Base-by-base conservation (phyloP, 805 yeast species). In the Teunomyces atbi region DNA sequence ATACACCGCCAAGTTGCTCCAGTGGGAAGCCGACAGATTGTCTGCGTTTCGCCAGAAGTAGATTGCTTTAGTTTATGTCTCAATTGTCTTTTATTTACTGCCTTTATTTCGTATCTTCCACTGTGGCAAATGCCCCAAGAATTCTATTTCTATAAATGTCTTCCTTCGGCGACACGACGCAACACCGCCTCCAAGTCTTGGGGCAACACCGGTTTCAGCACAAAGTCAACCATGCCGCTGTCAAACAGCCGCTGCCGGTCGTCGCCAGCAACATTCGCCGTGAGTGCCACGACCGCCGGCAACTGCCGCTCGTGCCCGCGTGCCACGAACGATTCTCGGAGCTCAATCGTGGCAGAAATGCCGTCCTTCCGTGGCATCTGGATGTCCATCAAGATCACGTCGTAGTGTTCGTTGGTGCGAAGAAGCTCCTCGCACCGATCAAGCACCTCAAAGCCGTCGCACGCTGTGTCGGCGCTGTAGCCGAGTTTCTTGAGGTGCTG, bases 351-450 rank as follows among this genome's bases (percentile, higher is more conserved):
- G 1, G 81, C 73, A 4, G 73, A 69, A n/a, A 79, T 68, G 1
- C 86, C 86, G 57, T 82, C 86, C 49, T 77, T 69, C 13, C 72
- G 61, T 6, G 82, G 81, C 72, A 80, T 71, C 42, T 80, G 82
- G 18, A 76, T 71, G 55, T 82, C 86, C 76, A 82, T 74, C 33
- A 82, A 63, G 15, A 82, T 73, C 32, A 77, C 68, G 51, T 79
- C 81, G 56, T 80, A 81, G 44, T 57, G 61, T 12, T 61, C 54
- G 1, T 56, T 56, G 15, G 57, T 48, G 3, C 64, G 47, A 36
- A 61, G 58, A 23, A 53, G 41, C 8, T 41, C 59, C 47, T 68
- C 63, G 47, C 68, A 62, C 50, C 56, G 66, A 21, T 68, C 71
- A 19, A 76, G 42, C 1, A 64, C 80, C 40, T 71, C 78, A 10